Evolutionary conservation across 1,284 basidiomycete genomes (phyloP), one percentile per base, ranked within the genome.

Genomic region (Anthracocystis setariae): DNA sequence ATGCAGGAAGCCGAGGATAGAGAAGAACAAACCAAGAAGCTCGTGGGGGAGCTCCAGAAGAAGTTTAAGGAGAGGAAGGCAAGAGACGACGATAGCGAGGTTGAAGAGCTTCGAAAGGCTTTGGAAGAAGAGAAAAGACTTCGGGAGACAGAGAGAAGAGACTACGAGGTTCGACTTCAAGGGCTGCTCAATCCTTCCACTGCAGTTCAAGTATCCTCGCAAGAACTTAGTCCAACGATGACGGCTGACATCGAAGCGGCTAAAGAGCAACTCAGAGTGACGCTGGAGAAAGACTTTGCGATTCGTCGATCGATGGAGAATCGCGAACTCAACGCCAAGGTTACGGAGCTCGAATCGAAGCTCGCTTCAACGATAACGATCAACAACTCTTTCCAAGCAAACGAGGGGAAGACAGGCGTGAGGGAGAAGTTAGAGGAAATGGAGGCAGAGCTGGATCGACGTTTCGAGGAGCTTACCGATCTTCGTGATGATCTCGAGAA

Each of bases 231-330:
- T 23, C 37, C 21, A 39, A 0, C 17, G 27, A 21, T 17, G n/a
- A 18, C 18, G 18, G 13, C 32, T 3, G n/a, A 12, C 24, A 18
- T 58, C 20, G 56, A 67, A 25, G 33, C 46, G 33, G 56, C 52
- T 8, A 67, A 53, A n/a, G 46, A 54, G 35, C 59, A 64, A 18
- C 18, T 63, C 8, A 45, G 70, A 0, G 8, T 27, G 25, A 60
- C 63, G 2, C 13, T 62, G 23, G 63, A 72, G 20, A 72, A 67
- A 23, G 69, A 73, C 39, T 73, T 68, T 46, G 60, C 50, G 3
- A 24, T 73, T 32, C 60, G 70, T 8, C 47, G 38, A 1, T 21
- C 43, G 1, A 59, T 72, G 29, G 62, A 71, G 46, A 51, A 62
- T 21, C 50, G 54, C 13, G 42, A 54, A 2, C 44, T 69, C 3